phyloP scores from a whole-genome alignment of 2,329 filamentous ascomycete genomes.

The Beauveria rudraprayagi region DNA sequence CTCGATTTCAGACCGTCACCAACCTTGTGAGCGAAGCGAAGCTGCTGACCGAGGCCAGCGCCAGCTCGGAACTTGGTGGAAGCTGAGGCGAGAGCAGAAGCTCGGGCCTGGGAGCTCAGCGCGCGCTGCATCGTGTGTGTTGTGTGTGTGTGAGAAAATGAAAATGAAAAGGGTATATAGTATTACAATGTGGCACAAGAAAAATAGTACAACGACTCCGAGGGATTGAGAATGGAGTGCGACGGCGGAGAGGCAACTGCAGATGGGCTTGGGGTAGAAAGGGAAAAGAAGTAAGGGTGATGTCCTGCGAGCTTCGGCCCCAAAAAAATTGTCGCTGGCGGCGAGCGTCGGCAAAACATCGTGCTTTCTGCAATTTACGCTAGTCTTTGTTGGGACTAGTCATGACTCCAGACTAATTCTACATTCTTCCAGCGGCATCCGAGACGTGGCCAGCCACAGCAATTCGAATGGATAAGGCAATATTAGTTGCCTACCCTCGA shows the following conservation, averaged over 20 bases:
- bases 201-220: conserved; percentile 8
- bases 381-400: not conserved
- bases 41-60: conserved; percentile 69
- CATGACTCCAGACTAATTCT: conserved; percentile 3
- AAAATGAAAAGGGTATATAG: conserved; percentile 21
- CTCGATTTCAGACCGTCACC: conserved; percentile 15
- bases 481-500: not conserved
- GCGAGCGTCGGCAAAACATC: conserved; percentile 33
- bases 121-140: conserved; percentile 82
- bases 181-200: conserved; percentile 18
- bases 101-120: conserved; percentile 71
- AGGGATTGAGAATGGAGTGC: conserved; percentile 9
- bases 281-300: conserved; percentile 14
- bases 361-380: conserved; percentile 14
- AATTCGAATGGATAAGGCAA: not conserved
- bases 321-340: conserved; percentile 32
- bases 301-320: conserved; percentile 16
- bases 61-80: conserved; percentile 56
- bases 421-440: conserved; percentile 8
- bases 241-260: conserved; percentile 12
- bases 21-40: conserved; percentile 97
- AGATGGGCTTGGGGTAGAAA: conserved; percentile 14
- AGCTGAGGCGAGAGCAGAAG: conserved; percentile 69
- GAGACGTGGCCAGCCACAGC: not conserved
- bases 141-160: conserved; percentile 17